These are phyloP conservation scores for Lactarius deliciosus DNA, from an alignment of 768 basidiomycete genomes.

Conservation along the genomic window DNA sequence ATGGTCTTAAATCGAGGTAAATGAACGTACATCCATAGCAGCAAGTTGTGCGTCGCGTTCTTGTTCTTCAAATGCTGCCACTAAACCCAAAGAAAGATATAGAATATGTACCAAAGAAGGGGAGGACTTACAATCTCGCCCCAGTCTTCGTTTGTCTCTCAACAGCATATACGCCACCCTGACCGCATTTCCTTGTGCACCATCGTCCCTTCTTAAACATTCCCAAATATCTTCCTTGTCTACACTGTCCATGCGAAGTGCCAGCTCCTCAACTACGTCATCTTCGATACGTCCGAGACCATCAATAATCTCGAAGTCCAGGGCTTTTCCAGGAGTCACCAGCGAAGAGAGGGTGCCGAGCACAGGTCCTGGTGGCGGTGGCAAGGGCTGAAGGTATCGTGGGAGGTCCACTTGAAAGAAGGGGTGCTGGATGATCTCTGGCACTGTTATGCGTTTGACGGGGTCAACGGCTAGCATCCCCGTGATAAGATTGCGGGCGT, in stretches of 20 bases:
- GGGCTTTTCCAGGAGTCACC: constrained; percentile 59
- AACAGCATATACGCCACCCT: constrained; percentile 96
- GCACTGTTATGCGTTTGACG: constrained; percentile 89
- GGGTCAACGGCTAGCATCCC: constrained; percentile 95
- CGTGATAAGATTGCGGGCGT: constrained; percentile 76
- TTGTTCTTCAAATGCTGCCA: constrained; percentile 78
- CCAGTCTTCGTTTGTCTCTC: constrained; percentile 80
- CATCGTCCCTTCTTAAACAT: constrained; percentile 78
- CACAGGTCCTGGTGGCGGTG: constrained; percentile 73
- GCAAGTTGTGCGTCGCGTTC: constrained; percentile 81
- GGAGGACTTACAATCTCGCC: constrained; percentile 72
- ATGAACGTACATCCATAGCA: constrained; percentile 70
- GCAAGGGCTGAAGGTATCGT: constrained; percentile 82
- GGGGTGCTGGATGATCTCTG: constrained; percentile 86
- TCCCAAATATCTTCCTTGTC: constrained; percentile 87
- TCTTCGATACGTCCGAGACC: constrained; percentile 92
- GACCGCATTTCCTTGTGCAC: constrained; percentile 84
- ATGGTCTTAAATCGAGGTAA: constrained; percentile 4
- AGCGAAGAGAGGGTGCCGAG: constrained; percentile 71
- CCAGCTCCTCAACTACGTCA: constrained; percentile 82
- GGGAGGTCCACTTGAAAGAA: constrained; percentile 88
- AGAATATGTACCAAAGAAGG: constrained; percentile 20
- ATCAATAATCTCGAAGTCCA: constrained; percentile 85
- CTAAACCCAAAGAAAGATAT: constrained; percentile 39
- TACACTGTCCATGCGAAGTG: constrained; percentile 67